Conservation (phyloP, 1,139 yeast genomes). For the Pichia cactophila region DNA sequence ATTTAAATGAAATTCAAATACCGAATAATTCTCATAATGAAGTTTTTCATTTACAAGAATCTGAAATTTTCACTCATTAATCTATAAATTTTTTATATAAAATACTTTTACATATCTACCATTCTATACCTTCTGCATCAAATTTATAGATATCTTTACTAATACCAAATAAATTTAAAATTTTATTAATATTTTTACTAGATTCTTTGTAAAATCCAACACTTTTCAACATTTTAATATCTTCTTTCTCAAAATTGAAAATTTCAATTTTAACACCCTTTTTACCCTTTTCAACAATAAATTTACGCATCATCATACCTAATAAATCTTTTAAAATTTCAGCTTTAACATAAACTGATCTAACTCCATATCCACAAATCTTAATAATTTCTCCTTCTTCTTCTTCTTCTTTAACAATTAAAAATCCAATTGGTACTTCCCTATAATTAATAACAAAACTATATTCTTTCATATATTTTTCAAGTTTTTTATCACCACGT, state of each 20-base stretch:
- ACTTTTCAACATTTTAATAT: conserved; percentile 31
- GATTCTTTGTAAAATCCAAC: conserved; percentile 27
- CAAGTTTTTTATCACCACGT: conserved; percentile 19
- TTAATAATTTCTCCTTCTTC: conserved; percentile 29
- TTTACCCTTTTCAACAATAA: conserved; percentile 10
- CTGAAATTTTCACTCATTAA: background rate
- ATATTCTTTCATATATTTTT: conserved; percentile 36
- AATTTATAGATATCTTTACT: conserved; percentile 46
- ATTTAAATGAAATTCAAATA: conserved; percentile 46
- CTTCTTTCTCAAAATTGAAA: conserved; percentile 44
- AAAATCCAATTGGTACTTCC: conserved; percentile 59
- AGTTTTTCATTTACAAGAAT: conserved; percentile 5
- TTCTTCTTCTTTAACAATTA: conserved; percentile 32
- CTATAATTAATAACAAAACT: conserved; percentile 54
- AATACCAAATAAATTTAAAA: conserved; percentile 34
- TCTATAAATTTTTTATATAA: background rate
- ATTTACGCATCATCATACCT: conserved; percentile 17
- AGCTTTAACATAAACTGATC: conserved; percentile 56
- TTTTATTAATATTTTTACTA: background rate
- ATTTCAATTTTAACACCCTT: conserved; percentile 36
- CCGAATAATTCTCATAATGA: background rate
- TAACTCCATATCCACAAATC: conserved; percentile 52
- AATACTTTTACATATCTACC: background rate
- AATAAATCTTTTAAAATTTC: conserved; percentile 57
- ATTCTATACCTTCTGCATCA: conserved; percentile 13